These are phyloP conservation scores for Cyberlindnera mississippiensis DNA, from an alignment of 805 yeast species.

Conservation along the genomic window DNA sequence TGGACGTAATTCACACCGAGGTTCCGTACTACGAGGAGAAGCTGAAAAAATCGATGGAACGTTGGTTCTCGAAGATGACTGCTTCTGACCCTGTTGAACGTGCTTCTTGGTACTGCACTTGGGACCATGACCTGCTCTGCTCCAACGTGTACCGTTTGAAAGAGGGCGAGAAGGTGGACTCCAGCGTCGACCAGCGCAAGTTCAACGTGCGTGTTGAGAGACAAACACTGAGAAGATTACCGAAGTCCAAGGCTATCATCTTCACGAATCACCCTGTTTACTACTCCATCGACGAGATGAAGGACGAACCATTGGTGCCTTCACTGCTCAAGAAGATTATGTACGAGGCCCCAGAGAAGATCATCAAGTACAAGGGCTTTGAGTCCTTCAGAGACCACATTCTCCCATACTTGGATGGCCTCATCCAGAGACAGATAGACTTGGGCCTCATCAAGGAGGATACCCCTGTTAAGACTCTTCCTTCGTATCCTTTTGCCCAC, in stretches of 20 bases:
- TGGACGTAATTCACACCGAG: conserved; percentile 61
- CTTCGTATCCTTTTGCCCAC: conserved; percentile 63
- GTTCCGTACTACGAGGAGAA: conserved; percentile 70
- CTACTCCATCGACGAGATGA: conserved; percentile 75
- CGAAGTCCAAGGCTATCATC: conserved; percentile 60
- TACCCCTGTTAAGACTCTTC: conserved; percentile 53
- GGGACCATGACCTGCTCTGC: conserved; percentile 62
- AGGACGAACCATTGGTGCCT: conserved; percentile 75
- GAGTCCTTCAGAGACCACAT: conserved; percentile 57
- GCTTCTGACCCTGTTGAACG: conserved; percentile 64
- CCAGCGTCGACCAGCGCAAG: conserved; percentile 43
- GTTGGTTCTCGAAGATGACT: conserved; percentile 63
- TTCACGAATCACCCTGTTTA: conserved; percentile 78
- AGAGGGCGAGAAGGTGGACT: conserved; percentile 42
- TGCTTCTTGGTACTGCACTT: conserved; percentile 70
- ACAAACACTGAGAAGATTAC: conserved; percentile 65
- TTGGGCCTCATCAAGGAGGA: conserved; percentile 50
- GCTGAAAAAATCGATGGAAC: conserved; percentile 65
- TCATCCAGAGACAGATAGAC: conserved; percentile 56
- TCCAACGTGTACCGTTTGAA: conserved; percentile 51
- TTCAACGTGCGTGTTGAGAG: conserved; percentile 70
- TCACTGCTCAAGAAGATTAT: conserved; percentile 58
- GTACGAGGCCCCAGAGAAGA: conserved; percentile 63
- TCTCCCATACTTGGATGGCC: conserved; percentile 49
- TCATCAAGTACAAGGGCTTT: conserved; percentile 61